Conservation (phyloP, 2,329 filamentous ascomycete genomes). For the Colletotrichum somersetense region DNA sequence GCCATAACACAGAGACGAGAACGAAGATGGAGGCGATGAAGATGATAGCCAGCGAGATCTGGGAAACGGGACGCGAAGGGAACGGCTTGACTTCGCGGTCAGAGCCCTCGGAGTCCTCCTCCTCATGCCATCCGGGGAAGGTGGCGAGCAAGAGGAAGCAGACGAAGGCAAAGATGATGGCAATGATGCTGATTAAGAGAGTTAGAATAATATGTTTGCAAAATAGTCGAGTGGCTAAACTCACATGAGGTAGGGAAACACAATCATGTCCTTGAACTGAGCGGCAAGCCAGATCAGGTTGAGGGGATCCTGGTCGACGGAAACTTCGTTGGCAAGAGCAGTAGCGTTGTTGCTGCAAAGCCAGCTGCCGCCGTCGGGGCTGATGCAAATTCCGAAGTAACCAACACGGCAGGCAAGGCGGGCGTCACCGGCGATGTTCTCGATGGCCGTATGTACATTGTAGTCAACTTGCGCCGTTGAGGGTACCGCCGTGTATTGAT, state of each 20-base stretch:
- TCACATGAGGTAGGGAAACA: slow-evolving; percentile 96
- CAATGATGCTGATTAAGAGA: slow-evolving; percentile 79
- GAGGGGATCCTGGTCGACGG: slow-evolving; percentile 91
- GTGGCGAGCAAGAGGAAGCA: slow-evolving; percentile 95
- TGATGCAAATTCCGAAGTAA: slow-evolving; percentile 98
- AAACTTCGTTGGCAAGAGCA: slow-evolving; percentile 88
- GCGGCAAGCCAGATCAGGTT: slow-evolving; percentile 97
- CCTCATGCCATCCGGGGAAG: slow-evolving; percentile 97
- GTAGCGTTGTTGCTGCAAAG: slow-evolving; percentile 98
- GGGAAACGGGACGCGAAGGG: slow-evolving; percentile 90
- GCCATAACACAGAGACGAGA: slow-evolving; percentile 84
- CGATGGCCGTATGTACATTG: slow-evolving; percentile 84
- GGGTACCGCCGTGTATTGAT: slow-evolving; percentile 84
- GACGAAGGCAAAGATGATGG: slow-evolving; percentile 96
- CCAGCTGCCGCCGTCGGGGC: slow-evolving; percentile 89
- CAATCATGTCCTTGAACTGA: slow-evolving; percentile 98
- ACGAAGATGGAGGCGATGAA: slow-evolving; percentile 81
- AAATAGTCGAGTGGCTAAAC: slow-evolving; percentile 50
- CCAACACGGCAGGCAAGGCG: slow-evolving; percentile 91
- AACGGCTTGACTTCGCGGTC: slow-evolving; percentile 95
- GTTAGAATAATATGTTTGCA: slow-evolving; percentile 37
- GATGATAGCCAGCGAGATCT: slow-evolving; percentile 93
- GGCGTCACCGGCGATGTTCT: slow-evolving; percentile 89
- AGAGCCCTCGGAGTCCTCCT: slow-evolving; percentile 82
- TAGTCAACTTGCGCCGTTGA: slow-evolving; percentile 92